Percentiles rank a stretch among this genome's conserved stretches.
These are phyloP conservation scores for Bimuria novae-zelandiae DNA, from an alignment of 2,329 filamentous ascomycete genomes.

Conservation along the genomic window DNA sequence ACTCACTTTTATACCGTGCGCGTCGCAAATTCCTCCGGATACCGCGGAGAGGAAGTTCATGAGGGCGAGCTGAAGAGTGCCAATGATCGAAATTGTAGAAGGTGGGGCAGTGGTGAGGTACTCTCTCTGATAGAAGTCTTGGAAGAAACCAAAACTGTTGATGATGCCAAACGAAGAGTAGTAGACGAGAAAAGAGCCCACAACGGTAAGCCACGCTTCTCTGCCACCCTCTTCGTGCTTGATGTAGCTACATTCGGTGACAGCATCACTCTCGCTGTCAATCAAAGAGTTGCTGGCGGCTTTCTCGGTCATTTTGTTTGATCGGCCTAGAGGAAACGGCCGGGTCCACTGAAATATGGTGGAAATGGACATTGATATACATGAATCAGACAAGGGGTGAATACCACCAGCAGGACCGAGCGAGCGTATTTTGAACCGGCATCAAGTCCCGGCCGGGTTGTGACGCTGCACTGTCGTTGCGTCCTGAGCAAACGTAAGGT, in stretches of 20 bases:
- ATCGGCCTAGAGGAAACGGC: not conserved
- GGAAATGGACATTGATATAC: not conserved
- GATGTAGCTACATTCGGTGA: not conserved
- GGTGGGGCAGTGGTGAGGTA: slow-evolving; percentile 39
- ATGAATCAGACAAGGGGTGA: not conserved
- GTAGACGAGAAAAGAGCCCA: slow-evolving; percentile 43
- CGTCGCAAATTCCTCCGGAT: slow-evolving; percentile 66
- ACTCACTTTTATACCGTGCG: slow-evolving; percentile 59
- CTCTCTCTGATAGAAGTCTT: slow-evolving; percentile 49
- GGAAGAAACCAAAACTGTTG: slow-evolving; percentile 52
- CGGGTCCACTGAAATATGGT: not conserved
- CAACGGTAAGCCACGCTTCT: slow-evolving; percentile 40
- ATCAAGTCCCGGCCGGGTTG: not conserved
- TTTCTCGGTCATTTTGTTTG: not conserved
- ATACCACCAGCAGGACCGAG: not conserved
- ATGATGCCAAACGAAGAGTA: slow-evolving; percentile 49
- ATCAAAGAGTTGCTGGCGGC: not conserved
- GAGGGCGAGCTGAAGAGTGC: slow-evolving; percentile 49
- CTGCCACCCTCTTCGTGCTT: not conserved
- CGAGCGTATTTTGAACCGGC: not conserved
- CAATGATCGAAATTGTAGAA: slow-evolving; percentile 50
- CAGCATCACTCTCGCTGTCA: not conserved
- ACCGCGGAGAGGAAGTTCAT: slow-evolving; percentile 61
- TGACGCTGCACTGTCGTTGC: not conserved
- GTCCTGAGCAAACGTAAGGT: not conserved